Conservation (phyloP, 2,329 filamentous ascomycete species). For the Atkinsonella texensis region DNA sequence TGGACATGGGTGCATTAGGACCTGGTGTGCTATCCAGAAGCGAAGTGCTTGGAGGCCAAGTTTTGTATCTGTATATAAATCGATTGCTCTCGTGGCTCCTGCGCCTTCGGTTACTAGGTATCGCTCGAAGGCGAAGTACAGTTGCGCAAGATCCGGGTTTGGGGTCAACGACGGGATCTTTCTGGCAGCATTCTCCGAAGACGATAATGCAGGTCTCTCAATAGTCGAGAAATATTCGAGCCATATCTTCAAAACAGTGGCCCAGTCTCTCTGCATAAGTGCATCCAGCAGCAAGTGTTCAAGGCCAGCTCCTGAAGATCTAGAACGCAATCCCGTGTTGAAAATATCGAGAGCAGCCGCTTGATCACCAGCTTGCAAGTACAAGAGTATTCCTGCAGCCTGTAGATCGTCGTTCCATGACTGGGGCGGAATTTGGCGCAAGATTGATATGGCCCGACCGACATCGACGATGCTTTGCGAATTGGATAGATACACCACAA, state of each 20-base stretch:
- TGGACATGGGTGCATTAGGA: constrained; percentile 20
- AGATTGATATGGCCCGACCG: constrained; percentile 32
- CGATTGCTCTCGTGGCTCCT: constrained; percentile 13
- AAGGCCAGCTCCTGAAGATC: constrained; percentile 25
- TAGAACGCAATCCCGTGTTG: constrained; percentile 21
- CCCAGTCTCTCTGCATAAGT: constrained; percentile 26
- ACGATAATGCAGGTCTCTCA: neutral
- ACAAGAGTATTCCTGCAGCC: constrained; percentile 27
- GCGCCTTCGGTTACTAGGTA: constrained; percentile 18
- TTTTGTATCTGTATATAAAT: constrained; percentile 11
- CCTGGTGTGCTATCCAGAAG: constrained; percentile 19
- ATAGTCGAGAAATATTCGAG: constrained; percentile 17
- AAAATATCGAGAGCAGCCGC: constrained; percentile 28
- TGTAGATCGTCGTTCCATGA: constrained; percentile 30
- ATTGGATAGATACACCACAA: constrained; percentile 30
- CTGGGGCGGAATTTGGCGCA: constrained; percentile 23
- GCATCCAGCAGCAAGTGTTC: constrained; percentile 31
- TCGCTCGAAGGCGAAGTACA: constrained; percentile 23
- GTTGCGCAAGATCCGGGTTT: constrained; percentile 17
- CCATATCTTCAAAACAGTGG: constrained; percentile 25
- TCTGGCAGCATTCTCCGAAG: too few species aligned
- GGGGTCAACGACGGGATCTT: constrained; percentile 12
- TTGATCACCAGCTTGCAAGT: constrained; percentile 27
- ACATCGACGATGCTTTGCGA: constrained; percentile 32
- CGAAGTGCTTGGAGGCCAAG: constrained; percentile 17